Evolutionary conservation across 2,329 filamentous ascomycete genomes (phyloP), one percentile per base, ranked within the genome.

Genomic region (Trichophaea hybrida): DNA sequence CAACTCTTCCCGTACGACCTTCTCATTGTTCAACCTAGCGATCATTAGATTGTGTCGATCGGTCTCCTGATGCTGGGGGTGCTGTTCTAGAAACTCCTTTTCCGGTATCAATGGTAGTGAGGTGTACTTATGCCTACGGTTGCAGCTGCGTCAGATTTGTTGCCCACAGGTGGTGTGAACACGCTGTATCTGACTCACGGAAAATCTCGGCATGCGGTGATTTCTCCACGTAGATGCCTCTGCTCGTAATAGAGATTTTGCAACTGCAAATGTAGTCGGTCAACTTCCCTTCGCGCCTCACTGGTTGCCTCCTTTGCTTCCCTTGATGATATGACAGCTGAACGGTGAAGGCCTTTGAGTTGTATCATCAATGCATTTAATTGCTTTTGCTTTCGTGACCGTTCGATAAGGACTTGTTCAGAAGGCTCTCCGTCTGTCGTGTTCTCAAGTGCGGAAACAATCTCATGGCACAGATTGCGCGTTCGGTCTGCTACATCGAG

Each of bases 181-280:
- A 24, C 24, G 3, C 24, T 2, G 24, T 24, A 24, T 24, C 12
- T 15, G 46, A 60, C 66, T 46, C 53, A 68, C 66, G 66, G 67
- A 51, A 69, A 69, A 48, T 68, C 67, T 59, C 63, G 60, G 72
- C 93, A 97, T 6, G 87, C 88, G 0, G 81, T 77, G 62, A 98
- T 97, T 73, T 98, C 93, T 53, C 87, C 87, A 65, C 86, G 82
- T 58, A 98, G 75, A 72, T 96, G 89, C 58, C 88, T 79, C 74
- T 97, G 90, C 73, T 98, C 91, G 70, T 98, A 98, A 72, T 93
- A 94, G 6, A 98, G 75, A 70, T 98, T 98, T 73, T 97, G 91
- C 58, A 98, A 78, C 70, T 94, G 87, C 40, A 98, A 78, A 71
- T 97, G 90, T 62, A 98, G 77, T 54, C 84, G 82, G 71, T 98